Evolutionary conservation across 495 filamentous ascomycete species (phyloP).

Genomic region (Penicillium maclennaniae): DNA sequence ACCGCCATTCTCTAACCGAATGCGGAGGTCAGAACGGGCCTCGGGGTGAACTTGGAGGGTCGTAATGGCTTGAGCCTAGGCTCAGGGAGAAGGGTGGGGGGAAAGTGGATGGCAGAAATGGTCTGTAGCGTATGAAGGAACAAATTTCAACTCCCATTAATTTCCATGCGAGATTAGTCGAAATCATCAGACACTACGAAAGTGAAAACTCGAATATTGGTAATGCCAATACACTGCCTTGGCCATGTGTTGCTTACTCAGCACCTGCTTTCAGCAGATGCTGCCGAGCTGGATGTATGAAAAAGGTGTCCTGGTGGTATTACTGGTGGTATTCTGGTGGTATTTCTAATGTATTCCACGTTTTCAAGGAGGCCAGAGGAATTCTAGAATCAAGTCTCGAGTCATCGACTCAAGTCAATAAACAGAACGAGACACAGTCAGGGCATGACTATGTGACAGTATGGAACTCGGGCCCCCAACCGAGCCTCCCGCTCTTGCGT

Average conservation of each 20-base stretch:
- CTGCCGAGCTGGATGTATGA: neutral
- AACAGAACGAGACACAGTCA: neutral
- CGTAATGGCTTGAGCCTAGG: neutral
- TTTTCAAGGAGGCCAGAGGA: neutral
- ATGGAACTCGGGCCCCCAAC: neutral
- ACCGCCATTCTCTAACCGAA: slow-evolving; percentile 3
- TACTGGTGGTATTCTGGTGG: neutral
- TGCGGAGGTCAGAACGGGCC: slow-evolving; percentile 3
- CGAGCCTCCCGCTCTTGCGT: slow-evolving; percentile 18
- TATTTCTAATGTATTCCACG: neutral
- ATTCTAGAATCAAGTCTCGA: neutral
- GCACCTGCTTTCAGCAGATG: neutral
- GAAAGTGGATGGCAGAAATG: too few species aligned
- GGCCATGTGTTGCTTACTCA: neutral
- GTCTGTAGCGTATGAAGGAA: neutral
- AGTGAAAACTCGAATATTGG: neutral
- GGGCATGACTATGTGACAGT: neutral
- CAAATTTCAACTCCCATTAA: neutral
- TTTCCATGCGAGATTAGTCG: neutral
- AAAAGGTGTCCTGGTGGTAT: neutral
- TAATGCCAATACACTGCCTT: neutral
- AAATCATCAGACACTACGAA: too few species aligned
- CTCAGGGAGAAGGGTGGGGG: too few species aligned
- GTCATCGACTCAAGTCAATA: neutral
- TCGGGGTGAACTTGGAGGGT: neutral